Evolutionary conservation across 1,139 yeast species (phyloP).

Genomic region (Geotrichum phurueaensis): DNA sequence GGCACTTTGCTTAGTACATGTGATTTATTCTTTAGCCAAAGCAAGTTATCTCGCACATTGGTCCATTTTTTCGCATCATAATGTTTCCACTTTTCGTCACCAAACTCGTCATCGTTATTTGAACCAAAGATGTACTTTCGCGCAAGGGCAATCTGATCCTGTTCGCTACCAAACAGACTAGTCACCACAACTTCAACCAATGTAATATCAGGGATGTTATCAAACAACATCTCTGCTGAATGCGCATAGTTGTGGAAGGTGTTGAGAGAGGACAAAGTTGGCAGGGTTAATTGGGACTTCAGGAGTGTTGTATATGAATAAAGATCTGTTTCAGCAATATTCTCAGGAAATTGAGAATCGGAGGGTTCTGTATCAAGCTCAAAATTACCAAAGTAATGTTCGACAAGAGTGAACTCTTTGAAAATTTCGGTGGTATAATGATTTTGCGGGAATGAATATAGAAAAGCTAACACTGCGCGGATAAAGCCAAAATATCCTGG

Average conservation of each 20-base stretch:
- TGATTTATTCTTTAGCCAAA: slow-evolving; percentile 21
- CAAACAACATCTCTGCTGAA: slow-evolving; percentile 12
- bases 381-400: slow-evolving; percentile 11
- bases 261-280: slow-evolving; percentile 7
- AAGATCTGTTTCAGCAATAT: slow-evolving; percentile 8
- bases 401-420: slow-evolving; percentile 15
- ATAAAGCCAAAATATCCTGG: slow-evolving; percentile 3
- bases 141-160: slow-evolving; percentile 16
- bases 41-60: slow-evolving; percentile 5
- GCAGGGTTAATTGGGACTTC: slow-evolving; percentile 4
- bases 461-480: slow-evolving; percentile 10
- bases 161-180: slow-evolving; percentile 17
- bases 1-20: slow-evolving; percentile 19
- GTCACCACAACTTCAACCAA: slow-evolving; percentile 14
- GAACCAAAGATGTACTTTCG: slow-evolving; percentile 8
- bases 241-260: slow-evolving; percentile 12
- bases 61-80: slow-evolving; percentile 7
- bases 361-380: slow-evolving; percentile 17
- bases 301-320: slow-evolving; percentile 9
- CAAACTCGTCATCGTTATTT: neutral
- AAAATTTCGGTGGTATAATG: slow-evolving; percentile 10
- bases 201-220: slow-evolving; percentile 7
- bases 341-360: slow-evolving; percentile 14
- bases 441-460: slow-evolving; percentile 8
- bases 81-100: slow-evolving; percentile 4